These are phyloP conservation scores for Ligustrum vulgare DNA, from an alignment of 257 asterid genomes.

Conservation along the genomic window DNA sequence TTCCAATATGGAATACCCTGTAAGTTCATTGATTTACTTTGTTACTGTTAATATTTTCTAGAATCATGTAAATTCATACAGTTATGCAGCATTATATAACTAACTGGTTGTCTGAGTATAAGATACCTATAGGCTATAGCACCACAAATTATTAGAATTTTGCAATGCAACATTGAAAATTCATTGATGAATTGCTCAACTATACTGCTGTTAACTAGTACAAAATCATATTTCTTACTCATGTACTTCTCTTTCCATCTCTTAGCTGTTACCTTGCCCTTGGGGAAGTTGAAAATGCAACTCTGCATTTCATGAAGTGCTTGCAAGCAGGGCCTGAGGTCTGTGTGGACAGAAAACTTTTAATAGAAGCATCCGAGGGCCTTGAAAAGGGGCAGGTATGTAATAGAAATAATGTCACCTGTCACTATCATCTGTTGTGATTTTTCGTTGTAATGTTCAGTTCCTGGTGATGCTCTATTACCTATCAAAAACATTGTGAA, in stretches of 20 bases:
- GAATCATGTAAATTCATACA: not conserved
- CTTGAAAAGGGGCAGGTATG: slow-evolving; percentile 76
- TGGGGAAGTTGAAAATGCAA: slow-evolving; percentile 86
- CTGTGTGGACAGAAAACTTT: slow-evolving; percentile 67
- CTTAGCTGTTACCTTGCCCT: slow-evolving; percentile 90
- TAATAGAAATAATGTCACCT: not conserved
- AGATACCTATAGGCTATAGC: not conserved
- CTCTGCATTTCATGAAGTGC: slow-evolving; percentile 67
- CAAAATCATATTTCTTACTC: slow-evolving; percentile 14
- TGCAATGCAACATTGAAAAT: not conserved
- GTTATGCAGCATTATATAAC: not conserved
- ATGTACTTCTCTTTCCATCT: slow-evolving; percentile 22
- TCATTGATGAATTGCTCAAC: not conserved
- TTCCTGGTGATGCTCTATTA: slow-evolving; percentile 1
- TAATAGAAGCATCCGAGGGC: slow-evolving; percentile 91
- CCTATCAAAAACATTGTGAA: not conserved
- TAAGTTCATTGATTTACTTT: not conserved
- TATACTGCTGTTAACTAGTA: not conserved
- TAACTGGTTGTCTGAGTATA: not conserved
- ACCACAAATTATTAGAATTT: not conserved
- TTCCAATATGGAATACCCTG: not conserved
- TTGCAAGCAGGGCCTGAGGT: slow-evolving; percentile 77
- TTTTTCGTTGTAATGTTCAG: slow-evolving; percentile 9
- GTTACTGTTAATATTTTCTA: not conserved
- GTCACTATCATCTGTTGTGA: slow-evolving; percentile 8